Evolutionary conservation across 305 asterid species (phyloP), one percentile per base, ranked within the genome.

Genomic region (Fraxinus greggii): DNA sequence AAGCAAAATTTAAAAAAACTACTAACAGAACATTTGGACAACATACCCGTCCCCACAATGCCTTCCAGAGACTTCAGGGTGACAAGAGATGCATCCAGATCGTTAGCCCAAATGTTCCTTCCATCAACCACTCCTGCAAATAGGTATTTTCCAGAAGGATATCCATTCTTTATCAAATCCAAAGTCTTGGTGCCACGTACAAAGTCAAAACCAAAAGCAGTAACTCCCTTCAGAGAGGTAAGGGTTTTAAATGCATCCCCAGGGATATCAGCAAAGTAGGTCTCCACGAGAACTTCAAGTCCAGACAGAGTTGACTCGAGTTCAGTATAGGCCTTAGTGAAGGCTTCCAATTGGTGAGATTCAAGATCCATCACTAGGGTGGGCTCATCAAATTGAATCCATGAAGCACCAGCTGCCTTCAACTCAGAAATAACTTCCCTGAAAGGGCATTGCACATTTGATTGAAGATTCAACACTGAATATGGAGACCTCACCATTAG

Each of bases 51-150:
- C 89, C 98, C 98, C 0, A 95, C 98, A 79, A 93, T 86, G 87
- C 90, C 87, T 89, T 92, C 98, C 78, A 95, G 95, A 81, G 94
- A 79, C 76, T 90, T 76, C 78, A 95, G 88, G 84, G 89, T 87
- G 51, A 77, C 54, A 73, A 93, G 90, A 83, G 98, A 93, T 85
- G 92, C 88, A 83, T 88, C 82, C 81, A 95, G 91, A 87, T 95
- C 97, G 88, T 92, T 95, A 79, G 98, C 98, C 98, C 98, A 95
- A 82, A 95, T 92, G 90, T 95, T 95, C 89, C 98, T 93, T 79
- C 98, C 98, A 69, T 95, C 98, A 85, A 95, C 98, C 81, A 95
- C 92, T 85, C 98, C 98, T 24, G 98, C 98, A 86, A 92, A 93
- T 69, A 95, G 91, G 90, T 88, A 89, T 77, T 95, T 95, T 79